A percentile compares a stretch with the other conserved stretches of the same genome.
Evolutionary conservation across 177 flowering plant genomes (phyloP).

Genomic region (Vitis hybrid): DNA sequence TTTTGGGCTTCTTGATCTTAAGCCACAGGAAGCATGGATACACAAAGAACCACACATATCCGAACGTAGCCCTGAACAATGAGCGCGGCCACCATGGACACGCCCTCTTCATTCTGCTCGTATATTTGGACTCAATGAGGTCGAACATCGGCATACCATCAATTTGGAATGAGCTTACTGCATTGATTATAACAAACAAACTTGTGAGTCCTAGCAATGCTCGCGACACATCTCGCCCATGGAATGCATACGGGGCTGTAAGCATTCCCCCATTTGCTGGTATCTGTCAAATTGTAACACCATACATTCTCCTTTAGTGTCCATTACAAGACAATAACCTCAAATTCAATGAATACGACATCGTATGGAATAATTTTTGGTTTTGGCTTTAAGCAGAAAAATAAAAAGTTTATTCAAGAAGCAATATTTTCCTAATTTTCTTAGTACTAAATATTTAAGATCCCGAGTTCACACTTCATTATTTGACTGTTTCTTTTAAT

Average conservation of each 20-base stretch:
- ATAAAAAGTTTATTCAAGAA: too few species aligned
- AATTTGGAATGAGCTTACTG: slow-evolving; percentile 45
- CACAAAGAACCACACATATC: slow-evolving; percentile 31
- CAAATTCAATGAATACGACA: too few species aligned
- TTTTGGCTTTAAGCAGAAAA: too few species aligned
- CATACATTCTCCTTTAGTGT: too few species aligned
- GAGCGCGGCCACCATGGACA: slow-evolving; percentile 46
- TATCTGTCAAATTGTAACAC: slow-evolving; percentile 21
- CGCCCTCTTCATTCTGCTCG: too few species aligned
- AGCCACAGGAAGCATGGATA: slow-evolving; percentile 91
- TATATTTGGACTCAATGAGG: slow-evolving; percentile 19
- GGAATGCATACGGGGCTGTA: slow-evolving; percentile 27
- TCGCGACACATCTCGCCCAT: slow-evolving; percentile 14
- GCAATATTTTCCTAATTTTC: too few species aligned
- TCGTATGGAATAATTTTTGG: too few species aligned
- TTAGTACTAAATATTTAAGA: too few species aligned
- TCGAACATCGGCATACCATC: slow-evolving; percentile 54
- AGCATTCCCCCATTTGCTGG: slow-evolving; percentile 35
- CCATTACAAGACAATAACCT: too few species aligned
- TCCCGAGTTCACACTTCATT: too few species aligned
- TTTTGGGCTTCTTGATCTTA: slow-evolving; percentile 49
- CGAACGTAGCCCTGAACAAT: slow-evolving; percentile 26
- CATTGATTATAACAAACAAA: slow-evolving; percentile 30
- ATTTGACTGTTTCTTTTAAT: too few species aligned
- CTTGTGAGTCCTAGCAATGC: slow-evolving; percentile 26